Base-by-base conservation (phyloP, 1,284 basidiomycete species). In the Somion occarium region DNA sequence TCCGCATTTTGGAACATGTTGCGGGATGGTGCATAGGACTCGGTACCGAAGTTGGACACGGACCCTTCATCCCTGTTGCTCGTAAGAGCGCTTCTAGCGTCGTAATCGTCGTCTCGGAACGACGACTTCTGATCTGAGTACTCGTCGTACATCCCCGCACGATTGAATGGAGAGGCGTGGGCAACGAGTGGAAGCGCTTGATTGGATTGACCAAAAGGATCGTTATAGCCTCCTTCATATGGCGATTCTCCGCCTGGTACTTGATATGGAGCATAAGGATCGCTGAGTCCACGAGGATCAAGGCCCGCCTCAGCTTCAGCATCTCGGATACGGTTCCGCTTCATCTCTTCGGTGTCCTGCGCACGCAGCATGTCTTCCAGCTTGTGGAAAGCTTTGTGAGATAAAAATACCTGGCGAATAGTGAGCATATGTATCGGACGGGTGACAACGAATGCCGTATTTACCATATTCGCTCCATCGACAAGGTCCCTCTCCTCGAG, bases 1-100 rank as follows among this genome's bases (percentile, higher is more conserved):
- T 89, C 85, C 5, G 83, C 75, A 55, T 82, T 85, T 54, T 87
- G 84, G 77, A 98, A 98, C 92, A 98, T 96, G 62, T 97, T 96
- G 19, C 92, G 76, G 0, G 91, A 94, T 0, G 93, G 94, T 0
- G 93, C 93, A 61, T 98, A 98, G 0, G 87, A 88, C 62, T 94
- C 93, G 1, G 90, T 91, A 4, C 90, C 91, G 53, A 89, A 82
- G 59, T 89, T 85, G 0, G 90, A 93, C 46, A 77, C 75, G 0
- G 83, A 79, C 45, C 93, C 92, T 51, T 94, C 91, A 53, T 91
- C 91, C 38, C 82, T 79, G 49, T 85, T 78, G 53, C 83, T 87
- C 0, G 85, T 89, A 48, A 86, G 75, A 39, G 84, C 78, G 61
- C 86, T 91, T 2, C 81, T 80, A 2, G 75, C 80, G 59, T 93